Evolutionary conservation across 805 yeast genomes (phyloP), one percentile per base, ranked within the genome.

Genomic region (Starmerella potacharoeniae): DNA sequence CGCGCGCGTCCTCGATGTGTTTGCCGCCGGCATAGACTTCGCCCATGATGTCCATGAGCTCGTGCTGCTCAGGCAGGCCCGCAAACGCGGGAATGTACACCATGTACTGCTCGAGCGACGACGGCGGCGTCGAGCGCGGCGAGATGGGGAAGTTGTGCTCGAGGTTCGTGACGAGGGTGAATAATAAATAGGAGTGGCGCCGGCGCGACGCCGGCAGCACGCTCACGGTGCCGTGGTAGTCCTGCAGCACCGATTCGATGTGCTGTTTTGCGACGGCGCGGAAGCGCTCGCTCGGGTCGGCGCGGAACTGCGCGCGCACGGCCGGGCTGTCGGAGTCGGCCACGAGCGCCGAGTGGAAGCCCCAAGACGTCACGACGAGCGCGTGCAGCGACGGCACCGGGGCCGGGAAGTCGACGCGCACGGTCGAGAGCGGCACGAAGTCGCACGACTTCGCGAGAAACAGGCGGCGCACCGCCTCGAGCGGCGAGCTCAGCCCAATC

Each of bases 341-440:
- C 1, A 90, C 89, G 50, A 90, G 68, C 4, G 89, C 79, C 2
- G 96, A 88, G 68, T 90, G 97, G 59, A 88, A 78, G 0, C 84
- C 95, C 86, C 95, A 82, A 0, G 95, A 85, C 0, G 80, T 74
- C 9, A 89, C 95, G 2, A 86, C 86, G 16, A 68, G 47, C 4
- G 68, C 62, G 10, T 59, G 61, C 5, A 58, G 77, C 56, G 64
- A 82, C 73, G 52, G 64, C 11, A 6, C 7, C 70, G 67, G 16
- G 51, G 48, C 28, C 16, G 81, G 78, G 54, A 82, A 75, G 0
- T 56, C 53, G 3, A 76, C 77, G 36, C 69, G 62, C 61, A 79
- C 76, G 3, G 77, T 55, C 33, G 77, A 71, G 49, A 83, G 68
- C 1, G 76, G 75, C n/a, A 44, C 48, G 51, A 59, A 61, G 22